Conservation (phyloP, 768 basidiomycete genomes). For the Wakefieldia striispora region DNA sequence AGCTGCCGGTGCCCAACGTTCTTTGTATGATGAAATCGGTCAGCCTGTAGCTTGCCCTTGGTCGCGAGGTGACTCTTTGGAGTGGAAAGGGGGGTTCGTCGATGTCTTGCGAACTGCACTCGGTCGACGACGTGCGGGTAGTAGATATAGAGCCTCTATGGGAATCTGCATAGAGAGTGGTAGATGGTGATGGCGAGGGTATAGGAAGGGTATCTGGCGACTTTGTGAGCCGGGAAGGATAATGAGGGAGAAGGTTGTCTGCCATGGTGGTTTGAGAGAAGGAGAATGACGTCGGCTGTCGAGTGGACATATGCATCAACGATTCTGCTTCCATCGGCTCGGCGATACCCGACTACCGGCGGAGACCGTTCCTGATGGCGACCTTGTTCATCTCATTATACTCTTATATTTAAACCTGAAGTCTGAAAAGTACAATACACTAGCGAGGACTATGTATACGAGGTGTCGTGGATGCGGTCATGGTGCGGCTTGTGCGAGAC, state of each 20-base stretch:
- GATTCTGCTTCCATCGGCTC: constrained; percentile 13
- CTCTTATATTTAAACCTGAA: constrained; percentile 5
- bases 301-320: background rate
- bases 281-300: constrained; percentile 4
- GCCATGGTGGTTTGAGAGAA: constrained; percentile 16
- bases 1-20: constrained; percentile 92
- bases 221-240: constrained; percentile 2
- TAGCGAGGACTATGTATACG: background rate
- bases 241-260: constrained; percentile 8
- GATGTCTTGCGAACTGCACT: constrained; percentile 43
- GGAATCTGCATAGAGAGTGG: constrained; percentile 40
- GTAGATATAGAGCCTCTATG: constrained; percentile 68
- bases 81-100: constrained; percentile 33
- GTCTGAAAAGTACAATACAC: constrained; percentile 14
- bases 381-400: constrained; percentile 20
- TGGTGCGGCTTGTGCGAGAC: background rate
- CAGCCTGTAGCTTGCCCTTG: constrained; percentile 68
- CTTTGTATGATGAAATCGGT: constrained; percentile 78
- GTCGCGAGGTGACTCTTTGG: constrained; percentile 41
- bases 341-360: constrained; percentile 19
- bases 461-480: constrained; percentile 4
- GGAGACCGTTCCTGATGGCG: no score
- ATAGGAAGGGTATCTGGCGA: constrained; percentile 1
- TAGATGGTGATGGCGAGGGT: background rate
- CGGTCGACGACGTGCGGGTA: constrained; percentile 58